phyloP scores from a whole-genome alignment of 345 rosid genomes.

The Citrus mangshanensis region DNA sequence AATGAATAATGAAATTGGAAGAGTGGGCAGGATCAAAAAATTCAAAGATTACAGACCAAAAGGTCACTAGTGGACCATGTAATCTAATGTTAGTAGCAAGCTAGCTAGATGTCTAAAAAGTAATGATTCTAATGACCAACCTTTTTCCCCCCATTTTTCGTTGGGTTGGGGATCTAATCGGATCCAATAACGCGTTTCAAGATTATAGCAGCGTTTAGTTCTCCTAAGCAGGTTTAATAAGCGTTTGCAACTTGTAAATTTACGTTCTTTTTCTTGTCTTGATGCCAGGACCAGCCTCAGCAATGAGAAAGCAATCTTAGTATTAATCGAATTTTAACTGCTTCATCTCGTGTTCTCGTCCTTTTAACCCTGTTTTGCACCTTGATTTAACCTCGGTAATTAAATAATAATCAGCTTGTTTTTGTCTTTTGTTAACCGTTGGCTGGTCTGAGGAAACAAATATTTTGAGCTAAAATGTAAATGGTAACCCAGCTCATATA shows the following conservation, averaged over 20 bases:
- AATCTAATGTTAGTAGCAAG: neutral
- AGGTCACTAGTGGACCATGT: neutral
- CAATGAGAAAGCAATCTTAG: neutral
- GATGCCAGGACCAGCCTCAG: too few relatives aligned
- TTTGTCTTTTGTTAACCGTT: too few relatives aligned
- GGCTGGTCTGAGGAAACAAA: neutral
- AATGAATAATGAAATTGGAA: too few relatives aligned
- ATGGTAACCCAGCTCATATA: neutral
- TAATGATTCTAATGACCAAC: neutral
- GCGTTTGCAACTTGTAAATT: too few relatives aligned
- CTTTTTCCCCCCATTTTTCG: too few relatives aligned
- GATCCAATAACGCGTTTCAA: neutral
- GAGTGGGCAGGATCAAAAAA: neutral
- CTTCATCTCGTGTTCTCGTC: neutral
- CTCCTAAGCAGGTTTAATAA: neutral
- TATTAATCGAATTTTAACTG: neutral
- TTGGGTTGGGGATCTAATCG: neutral
- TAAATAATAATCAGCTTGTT: neutral
- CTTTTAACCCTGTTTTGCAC: neutral
- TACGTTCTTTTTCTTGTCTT: too few relatives aligned
- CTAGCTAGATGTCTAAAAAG: neutral
- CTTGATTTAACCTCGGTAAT: neutral
- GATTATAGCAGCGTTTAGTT: neutral
- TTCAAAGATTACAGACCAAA: conserved; percentile 22
- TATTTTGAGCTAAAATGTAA: neutral